Conservation (phyloP, 352 stramenopile species). For the Globisporangium mamillatum region DNA sequence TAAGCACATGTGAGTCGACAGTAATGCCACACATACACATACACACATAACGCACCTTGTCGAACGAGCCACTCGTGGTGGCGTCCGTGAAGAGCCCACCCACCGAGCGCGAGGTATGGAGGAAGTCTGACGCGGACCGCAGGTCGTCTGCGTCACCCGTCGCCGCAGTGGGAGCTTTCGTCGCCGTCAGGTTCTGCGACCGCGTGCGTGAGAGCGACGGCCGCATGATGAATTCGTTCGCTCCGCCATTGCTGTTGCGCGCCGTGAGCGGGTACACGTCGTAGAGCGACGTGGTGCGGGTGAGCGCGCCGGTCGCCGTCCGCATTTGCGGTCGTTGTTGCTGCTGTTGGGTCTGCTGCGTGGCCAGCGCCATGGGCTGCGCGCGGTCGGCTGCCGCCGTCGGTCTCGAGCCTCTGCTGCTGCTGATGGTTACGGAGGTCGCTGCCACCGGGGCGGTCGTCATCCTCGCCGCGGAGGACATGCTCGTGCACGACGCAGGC, state of each 20-base stretch:
- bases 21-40: not conserved
- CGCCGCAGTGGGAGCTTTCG: not conserved
- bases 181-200: slow-evolving; percentile 14
- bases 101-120: slow-evolving; percentile 19
- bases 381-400: not conserved
- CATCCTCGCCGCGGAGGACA: slow-evolving; percentile 5
- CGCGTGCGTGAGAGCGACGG: slow-evolving; percentile 33
- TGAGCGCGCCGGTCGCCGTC: not conserved
- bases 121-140: slow-evolving; percentile 14
- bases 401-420: not conserved
- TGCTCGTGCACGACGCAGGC: slow-evolving; percentile 6
- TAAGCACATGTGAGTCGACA: not conserved
- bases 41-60: slow-evolving; percentile 10
- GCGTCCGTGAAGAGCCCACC: not conserved
- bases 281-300: slow-evolving; percentile 41
- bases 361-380: slow-evolving; percentile 6
- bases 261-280: slow-evolving; percentile 63
- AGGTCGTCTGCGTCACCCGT: slow-evolving; percentile 15
- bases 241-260: slow-evolving; percentile 11
- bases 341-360: not conserved
- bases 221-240: slow-evolving; percentile 6
- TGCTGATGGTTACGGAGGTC: not conserved
- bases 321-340: not conserved
- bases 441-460: not conserved
- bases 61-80: slow-evolving; percentile 7